A percentile compares a stretch with the other conserved stretches of the same genome.
Conservation (phyloP, 169 alveolate genomes). For the Toxoplasma gondii region DNA sequence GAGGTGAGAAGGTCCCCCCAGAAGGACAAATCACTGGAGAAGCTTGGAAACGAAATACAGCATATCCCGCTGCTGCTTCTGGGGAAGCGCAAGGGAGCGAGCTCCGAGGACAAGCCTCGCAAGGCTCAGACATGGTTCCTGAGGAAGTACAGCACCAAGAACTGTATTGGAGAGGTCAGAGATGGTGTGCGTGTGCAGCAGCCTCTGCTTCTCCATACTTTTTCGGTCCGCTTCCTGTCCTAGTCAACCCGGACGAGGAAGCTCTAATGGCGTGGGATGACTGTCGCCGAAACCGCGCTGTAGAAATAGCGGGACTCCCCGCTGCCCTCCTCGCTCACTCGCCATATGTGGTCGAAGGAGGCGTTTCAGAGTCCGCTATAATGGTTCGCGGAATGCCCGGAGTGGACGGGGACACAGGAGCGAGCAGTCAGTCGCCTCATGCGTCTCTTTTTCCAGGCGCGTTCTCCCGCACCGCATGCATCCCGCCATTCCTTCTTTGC, state of each 20-base stretch:
- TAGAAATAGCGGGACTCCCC: slow-evolving; percentile 51
- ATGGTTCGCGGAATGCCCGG: too few relatives aligned
- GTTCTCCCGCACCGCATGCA: background rate
- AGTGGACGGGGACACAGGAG: background rate
- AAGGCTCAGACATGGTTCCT: background rate
- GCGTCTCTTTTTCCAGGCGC: background rate
- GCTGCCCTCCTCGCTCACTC: background rate
- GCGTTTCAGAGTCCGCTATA: background rate
- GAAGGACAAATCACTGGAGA: background rate
- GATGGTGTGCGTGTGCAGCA: slow-evolving; percentile 40
- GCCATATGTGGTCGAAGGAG: background rate
- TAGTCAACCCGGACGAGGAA: slow-evolving; percentile 63
- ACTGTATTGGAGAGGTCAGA: background rate
- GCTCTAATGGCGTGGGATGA: slow-evolving; percentile 64
- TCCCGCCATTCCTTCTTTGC: slow-evolving; percentile 19
- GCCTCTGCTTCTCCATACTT: slow-evolving; percentile 18
- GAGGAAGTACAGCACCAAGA: background rate
- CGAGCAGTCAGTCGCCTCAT: background rate
- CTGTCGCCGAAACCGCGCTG: slow-evolving; percentile 44
- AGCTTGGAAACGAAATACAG: background rate
- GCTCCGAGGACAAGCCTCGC: background rate
- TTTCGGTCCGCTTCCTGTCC: slow-evolving; percentile 49
- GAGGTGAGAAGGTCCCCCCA: background rate
- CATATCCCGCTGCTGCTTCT: background rate
- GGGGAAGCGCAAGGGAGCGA: background rate